Conservation (phyloP, 1,284 basidiomycete genomes). For the Malassezia arunalokei region DNA sequence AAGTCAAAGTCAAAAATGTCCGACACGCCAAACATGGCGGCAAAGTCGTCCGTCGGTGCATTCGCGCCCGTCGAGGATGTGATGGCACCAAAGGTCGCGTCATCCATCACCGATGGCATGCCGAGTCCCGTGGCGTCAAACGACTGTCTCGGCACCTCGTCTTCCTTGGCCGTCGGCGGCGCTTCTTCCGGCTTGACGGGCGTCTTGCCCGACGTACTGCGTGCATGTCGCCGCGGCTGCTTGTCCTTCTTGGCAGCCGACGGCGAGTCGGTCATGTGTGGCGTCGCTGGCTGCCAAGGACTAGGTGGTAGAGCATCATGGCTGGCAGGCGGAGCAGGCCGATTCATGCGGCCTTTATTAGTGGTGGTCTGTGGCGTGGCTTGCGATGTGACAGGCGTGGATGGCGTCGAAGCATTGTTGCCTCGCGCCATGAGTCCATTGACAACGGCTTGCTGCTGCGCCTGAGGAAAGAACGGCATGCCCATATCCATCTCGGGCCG, state of each 20-base stretch:
- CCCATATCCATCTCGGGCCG: background rate
- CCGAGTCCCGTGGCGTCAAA: background rate
- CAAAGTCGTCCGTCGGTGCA: slow-evolving; percentile 26
- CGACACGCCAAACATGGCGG: slow-evolving; percentile 35
- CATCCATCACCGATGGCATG: slow-evolving; percentile 15
- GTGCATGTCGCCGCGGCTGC: background rate
- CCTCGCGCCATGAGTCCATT: background rate
- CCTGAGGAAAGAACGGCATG: background rate
- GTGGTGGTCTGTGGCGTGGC: background rate
- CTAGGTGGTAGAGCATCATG: background rate
- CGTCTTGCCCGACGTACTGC: slow-evolving; percentile 3
- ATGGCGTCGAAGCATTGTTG: slow-evolving; percentile 20
- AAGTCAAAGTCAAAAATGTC: slow-evolving; percentile 42
- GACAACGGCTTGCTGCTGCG: slow-evolving; percentile 8
- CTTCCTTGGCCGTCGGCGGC: background rate
- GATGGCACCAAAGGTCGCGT: background rate
- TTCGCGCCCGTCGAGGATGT: slow-evolving; percentile 2
- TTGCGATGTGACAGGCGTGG: slow-evolving; percentile 14
- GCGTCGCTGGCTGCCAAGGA: slow-evolving; percentile 3
- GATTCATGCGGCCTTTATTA: background rate
- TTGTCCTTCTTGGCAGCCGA: slow-evolving; percentile 1
- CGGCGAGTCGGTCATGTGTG: slow-evolving; percentile 1
- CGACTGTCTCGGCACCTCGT: background rate
- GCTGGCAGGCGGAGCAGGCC: background rate
- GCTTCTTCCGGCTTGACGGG: background rate